Percentiles rank a stretch among this genome's conserved stretches.
Evolutionary conservation across 176 grass and related monocot species (phyloP).

Genomic region (Oryza meyeriana): DNA sequence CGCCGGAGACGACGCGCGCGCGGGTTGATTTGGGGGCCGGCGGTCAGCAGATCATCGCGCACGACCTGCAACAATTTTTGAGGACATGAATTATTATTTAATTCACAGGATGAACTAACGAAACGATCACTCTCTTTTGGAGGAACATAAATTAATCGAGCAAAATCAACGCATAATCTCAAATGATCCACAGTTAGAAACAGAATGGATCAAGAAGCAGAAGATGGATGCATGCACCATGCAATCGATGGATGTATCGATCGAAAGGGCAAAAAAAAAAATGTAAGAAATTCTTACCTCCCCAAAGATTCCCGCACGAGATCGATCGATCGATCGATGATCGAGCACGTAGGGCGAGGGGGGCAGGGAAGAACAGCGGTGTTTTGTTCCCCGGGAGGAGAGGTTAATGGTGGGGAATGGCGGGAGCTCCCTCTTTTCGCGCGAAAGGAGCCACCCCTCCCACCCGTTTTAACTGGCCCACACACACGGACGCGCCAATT

Average conservation of each 20-base stretch:
- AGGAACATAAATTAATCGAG: background rate
- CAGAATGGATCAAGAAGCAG: background rate
- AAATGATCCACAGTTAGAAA: background rate
- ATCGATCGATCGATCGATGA: background rate
- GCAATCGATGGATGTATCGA: background rate
- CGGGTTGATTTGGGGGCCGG: conserved; percentile 30
- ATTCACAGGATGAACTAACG: background rate
- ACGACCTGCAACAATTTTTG: conserved; percentile 24
- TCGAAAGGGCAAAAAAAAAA: no score
- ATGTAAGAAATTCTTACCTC: conserved; percentile 5
- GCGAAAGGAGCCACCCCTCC: conserved; percentile 35
- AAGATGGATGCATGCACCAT: background rate
- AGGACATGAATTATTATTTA: no score
- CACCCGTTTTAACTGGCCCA: conserved; percentile 36
- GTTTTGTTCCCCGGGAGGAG: background rate
- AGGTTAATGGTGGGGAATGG: conserved; percentile 33
- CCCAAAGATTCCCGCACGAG: background rate
- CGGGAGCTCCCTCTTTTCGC: conserved; percentile 47
- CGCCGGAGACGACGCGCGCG: conserved; percentile 18
- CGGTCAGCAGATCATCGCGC: conserved; percentile 46
- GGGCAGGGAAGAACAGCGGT: background rate
- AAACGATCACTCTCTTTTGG: background rate
- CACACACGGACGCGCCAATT: background rate
- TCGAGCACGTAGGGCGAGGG: background rate
- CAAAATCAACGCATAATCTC: background rate